phyloP scores from a whole-genome alignment of 441 rosid species.

The Cnidoscolus chayamansa region DNA sequence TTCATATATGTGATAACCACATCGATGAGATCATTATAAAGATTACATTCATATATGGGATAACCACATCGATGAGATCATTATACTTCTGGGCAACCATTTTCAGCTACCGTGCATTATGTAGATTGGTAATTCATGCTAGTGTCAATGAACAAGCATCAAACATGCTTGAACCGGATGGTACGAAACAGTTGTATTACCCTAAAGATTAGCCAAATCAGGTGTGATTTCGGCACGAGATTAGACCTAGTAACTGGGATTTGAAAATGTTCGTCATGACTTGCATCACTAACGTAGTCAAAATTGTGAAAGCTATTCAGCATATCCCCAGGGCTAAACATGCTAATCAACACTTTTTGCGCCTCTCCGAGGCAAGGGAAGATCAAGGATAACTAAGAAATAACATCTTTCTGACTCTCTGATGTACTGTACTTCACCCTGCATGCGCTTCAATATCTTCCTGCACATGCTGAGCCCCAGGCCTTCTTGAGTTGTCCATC shows the following conservation, averaged over 20 bases:
- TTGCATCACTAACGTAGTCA: conserved; percentile 16
- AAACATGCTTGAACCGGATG: neutral
- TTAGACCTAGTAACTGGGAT: conserved; percentile 21
- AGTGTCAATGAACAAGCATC: neutral
- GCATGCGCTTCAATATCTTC: conserved; percentile 83
- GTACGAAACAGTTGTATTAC: neutral
- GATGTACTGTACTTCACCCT: conserved; percentile 87
- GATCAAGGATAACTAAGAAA: conserved; percentile 67
- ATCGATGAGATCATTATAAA: neutral
- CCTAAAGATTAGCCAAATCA: conserved; percentile 13
- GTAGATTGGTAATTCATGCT: conserved; percentile 7
- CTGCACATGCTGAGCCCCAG: conserved; percentile 85
- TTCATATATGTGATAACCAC: conserved; percentile 5
- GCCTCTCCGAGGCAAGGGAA: conserved; percentile 46
- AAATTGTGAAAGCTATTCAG: conserved; percentile 18
- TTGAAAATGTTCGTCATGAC: conserved; percentile 10
- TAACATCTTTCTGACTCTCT: conserved; percentile 74
- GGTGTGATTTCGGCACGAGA: conserved; percentile 8
- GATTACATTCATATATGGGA: neutral
- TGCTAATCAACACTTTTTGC: conserved; percentile 34
- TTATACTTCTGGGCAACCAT: neutral
- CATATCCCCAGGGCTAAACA: conserved; percentile 8
- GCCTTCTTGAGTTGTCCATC: conserved; percentile 80
- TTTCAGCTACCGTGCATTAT: conserved; percentile 5
- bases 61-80: conserved; percentile 4